Base-by-base conservation (phyloP, 139 green algal genomes). In the Picochlorum sp. region DNA sequence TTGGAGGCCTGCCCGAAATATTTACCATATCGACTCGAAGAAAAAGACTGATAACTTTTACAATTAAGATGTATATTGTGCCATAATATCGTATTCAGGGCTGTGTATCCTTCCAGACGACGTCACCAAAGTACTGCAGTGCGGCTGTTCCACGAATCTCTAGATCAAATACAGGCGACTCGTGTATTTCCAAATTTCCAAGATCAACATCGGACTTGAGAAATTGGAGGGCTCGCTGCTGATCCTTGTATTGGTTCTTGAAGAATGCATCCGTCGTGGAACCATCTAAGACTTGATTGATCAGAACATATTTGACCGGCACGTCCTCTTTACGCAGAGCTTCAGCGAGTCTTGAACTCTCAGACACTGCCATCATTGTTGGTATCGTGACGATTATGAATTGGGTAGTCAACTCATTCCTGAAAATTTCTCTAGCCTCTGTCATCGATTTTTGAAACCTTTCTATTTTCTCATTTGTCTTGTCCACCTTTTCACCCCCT, bases 341-440 rank as follows among this genome's bases (percentile, higher is more conserved):
- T 32, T 61, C 38, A 24, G 87, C 82, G 45, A 99, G 81, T 3
- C 92, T 79, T 8, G 71, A 76, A 65, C 79, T 92, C 78, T 99
- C 93, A 16, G 79, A 81, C 1, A 86, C 82, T 4, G 92, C 92
- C 91, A 99, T 98, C 50, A 92, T 76, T 10, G 94, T 99, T 24
- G 94, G 94, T 52, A 99, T 99, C 59, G 88, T 96, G 4, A 97
- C 94, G 26, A 98, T 92, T 3, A 98, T 75, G 69, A 99, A 99
- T 68, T 97, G 82, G 9, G 87, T 97, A 13, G 77, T 81, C 14
- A 81, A 49, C 21, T 68, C 24, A 65, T 98, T 85, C 20, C 87
- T 79, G 77, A 99, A 98, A 49, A 99, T 75, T 21, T 80, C 65
- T 28, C 82, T 70, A 10, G 94, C 87, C 60, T 95, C 87, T 30